Evolutionary conservation across 148 eudicot species (phyloP).

Genomic region (Rhododendron vialii): DNA sequence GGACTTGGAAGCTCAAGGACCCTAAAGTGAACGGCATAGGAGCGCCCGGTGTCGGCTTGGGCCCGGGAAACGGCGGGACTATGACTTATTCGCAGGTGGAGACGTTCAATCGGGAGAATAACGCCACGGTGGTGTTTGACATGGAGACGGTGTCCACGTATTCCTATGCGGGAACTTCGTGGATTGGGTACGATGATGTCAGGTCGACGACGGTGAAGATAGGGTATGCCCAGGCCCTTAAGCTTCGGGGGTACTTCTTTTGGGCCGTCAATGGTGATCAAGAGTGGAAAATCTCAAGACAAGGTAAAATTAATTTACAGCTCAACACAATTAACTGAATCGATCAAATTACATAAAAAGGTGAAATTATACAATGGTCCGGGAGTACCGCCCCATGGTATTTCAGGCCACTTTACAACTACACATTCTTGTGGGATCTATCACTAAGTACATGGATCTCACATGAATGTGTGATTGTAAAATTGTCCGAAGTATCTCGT

Average conservation of each 20-base stretch:
- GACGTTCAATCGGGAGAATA: constrained; percentile 23
- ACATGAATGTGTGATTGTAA: too few relatives aligned
- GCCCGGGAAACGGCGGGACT: constrained; percentile 30
- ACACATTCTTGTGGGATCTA: too few relatives aligned
- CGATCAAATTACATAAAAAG: too few relatives aligned
- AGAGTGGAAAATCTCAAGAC: constrained; percentile 34
- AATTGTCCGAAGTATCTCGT: too few relatives aligned
- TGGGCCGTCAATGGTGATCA: constrained; percentile 45
- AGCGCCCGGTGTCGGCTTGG: constrained; percentile 34
- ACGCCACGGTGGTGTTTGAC: constrained; percentile 39
- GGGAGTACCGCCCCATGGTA: too few relatives aligned
- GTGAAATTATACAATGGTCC: too few relatives aligned
- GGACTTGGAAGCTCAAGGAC: constrained; percentile 46
- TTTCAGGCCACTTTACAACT: too few relatives aligned
- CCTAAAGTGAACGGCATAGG: constrained; percentile 21
- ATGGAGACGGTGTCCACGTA: constrained; percentile 29
- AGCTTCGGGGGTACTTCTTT: constrained; percentile 45
- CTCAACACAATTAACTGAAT: neutral
- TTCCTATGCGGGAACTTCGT: constrained; percentile 32
- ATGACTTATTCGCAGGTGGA: constrained; percentile 24
- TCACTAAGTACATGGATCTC: too few relatives aligned
- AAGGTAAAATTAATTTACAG: constrained; percentile 22
- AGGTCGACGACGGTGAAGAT: constrained; percentile 24
- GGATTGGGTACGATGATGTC: constrained; percentile 52
- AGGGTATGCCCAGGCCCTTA: constrained; percentile 28